A percentile compares a stretch with the other conserved stretches of the same genome.
These are phyloP conservation scores for Sugiyamaella novakii DNA, from an alignment of 1,139 yeast species.

Conservation along the genomic window DNA sequence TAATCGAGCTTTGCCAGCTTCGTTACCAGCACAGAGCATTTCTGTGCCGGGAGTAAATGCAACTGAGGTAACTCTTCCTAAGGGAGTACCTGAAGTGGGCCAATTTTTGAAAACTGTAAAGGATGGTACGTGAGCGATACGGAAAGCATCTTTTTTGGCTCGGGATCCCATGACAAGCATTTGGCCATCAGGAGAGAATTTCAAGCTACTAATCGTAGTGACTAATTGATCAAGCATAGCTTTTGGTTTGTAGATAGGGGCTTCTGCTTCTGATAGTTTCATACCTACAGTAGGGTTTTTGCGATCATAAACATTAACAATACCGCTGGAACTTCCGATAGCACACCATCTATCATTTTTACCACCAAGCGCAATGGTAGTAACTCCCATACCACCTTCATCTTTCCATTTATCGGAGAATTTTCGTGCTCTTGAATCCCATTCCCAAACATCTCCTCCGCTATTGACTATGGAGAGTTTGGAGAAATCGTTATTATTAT, in stretches of 20 bases:
- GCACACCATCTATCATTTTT: conserved; percentile 78
- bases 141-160: conserved; percentile 81
- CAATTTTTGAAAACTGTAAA: conserved; percentile 88
- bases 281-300: conserved; percentile 36
- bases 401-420: conserved; percentile 78
- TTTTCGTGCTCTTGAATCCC: conserved; percentile 54
- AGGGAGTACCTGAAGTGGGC: conserved; percentile 97
- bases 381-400: conserved; percentile 81
- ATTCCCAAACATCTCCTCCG: conserved; percentile 93
- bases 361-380: conserved; percentile 81
- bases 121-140: conserved; percentile 84
- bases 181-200: conserved; percentile 88
- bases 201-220: conserved; percentile 73
- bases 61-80: conserved; percentile 87
- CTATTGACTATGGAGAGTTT: conserved; percentile 63
- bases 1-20: conserved; percentile 83
- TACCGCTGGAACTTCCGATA: conserved; percentile 84
- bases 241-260: conserved; percentile 38
- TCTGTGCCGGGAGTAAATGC: conserved; percentile 81
- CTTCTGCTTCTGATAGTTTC: conserved; percentile 32
- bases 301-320: conserved; percentile 84
- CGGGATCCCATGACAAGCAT: conserved; percentile 82
- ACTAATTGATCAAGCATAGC: conserved; percentile 76
- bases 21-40: conserved; percentile 87
- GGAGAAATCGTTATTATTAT: conserved; percentile 44